Base-by-base conservation (phyloP, 176 grass and related monocot species). In the Cenchrus fungigraminus region DNA sequence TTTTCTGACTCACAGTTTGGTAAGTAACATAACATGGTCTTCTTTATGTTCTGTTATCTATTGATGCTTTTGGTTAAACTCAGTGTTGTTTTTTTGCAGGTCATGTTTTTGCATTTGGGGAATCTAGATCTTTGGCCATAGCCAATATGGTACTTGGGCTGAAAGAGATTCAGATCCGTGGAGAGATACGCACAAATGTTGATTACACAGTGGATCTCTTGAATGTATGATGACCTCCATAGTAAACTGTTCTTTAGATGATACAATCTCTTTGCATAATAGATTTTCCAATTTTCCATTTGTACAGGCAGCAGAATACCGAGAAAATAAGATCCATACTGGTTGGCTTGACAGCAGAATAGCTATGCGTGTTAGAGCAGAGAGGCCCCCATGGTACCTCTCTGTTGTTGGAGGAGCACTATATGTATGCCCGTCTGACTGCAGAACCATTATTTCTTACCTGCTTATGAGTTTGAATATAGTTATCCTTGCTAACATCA, bases 201-300 rank as follows among this genome's bases (percentile, higher is more conserved):
- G 97, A 99, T 87, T 99, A 99, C 89, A 94, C 97, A 46, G 91
- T 99, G 75, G 97, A 99, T 94, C 97, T 99, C 70, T 94, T 99
- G 88, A 94, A 99, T 89, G 97, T 96, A 96, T 94, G 85, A 80
- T 92, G 60, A 85, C 14, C 32, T 15, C 50, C 5, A 54, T 44
- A 68, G 60, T 65, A 71, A 80, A 76, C 80, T 12, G 9, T 79
- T 80, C 12, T 58, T 73, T 77, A 79, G 4, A 82, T 63, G 64
- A 44, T 74, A 80, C 19, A 44, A 43, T 60, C 43, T 49, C 31
- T 68, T 28, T 73, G 56, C 73, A 44, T 80, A 66, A 76, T 81
- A 44, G 63, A 44, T 29, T 46, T 63, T 72, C 9, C 49, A 57
- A 25, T 54, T 88, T 79, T 84, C 60, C 77, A 83, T 89, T 89